phyloP scores from a whole-genome alignment of 768 basidiomycete species.

The Boletus sensibilis region DNA sequence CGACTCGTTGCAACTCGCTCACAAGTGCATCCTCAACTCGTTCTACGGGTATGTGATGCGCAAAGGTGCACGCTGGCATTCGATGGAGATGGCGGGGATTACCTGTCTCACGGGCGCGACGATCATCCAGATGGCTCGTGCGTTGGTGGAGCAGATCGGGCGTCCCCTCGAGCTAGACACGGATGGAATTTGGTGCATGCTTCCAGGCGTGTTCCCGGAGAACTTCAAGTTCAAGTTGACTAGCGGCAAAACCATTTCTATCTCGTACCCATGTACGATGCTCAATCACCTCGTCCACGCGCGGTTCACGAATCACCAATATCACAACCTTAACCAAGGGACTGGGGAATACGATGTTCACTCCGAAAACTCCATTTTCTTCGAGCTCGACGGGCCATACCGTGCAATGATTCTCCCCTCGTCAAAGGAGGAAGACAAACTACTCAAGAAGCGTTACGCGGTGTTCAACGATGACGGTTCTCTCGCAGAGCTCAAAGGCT shows the following conservation, averaged over 20 bases:
- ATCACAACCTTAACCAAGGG: conserved; percentile 85
- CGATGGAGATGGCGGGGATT: conserved; percentile 99
- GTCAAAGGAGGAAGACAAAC: conserved; percentile 98
- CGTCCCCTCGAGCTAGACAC: conserved; percentile 97
- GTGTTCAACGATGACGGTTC: conserved; percentile 98
- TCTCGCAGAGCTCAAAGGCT: conserved; percentile 97
- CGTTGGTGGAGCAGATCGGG: conserved; percentile 96
- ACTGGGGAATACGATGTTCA: conserved; percentile 84
- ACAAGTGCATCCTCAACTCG: conserved; percentile 99
- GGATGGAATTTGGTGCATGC: conserved; percentile 99
- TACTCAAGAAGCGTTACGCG: conserved; percentile 97
- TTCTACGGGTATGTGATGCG: conserved; percentile 99
- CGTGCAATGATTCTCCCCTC: conserved; percentile 98
- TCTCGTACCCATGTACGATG: conserved; percentile 99
- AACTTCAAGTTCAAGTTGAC: conserved; percentile 93
- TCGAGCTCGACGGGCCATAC: conserved; percentile 98
- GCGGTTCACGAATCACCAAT: conserved; percentile 95
- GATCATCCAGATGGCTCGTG: conserved; percentile 98
- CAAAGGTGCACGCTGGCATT: conserved; percentile 98
- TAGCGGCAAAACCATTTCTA: conserved; percentile 80
- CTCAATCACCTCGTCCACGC: conserved; percentile 97
- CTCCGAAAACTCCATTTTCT: conserved; percentile 98
- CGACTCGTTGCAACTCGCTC: conserved; percentile 96
- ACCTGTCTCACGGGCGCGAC: conserved; percentile 96
- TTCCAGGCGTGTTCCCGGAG: conserved; percentile 96